These are phyloP conservation scores for Physaria fendleri DNA, from an alignment of 345 rosid genomes.

Conservation along the genomic window DNA sequence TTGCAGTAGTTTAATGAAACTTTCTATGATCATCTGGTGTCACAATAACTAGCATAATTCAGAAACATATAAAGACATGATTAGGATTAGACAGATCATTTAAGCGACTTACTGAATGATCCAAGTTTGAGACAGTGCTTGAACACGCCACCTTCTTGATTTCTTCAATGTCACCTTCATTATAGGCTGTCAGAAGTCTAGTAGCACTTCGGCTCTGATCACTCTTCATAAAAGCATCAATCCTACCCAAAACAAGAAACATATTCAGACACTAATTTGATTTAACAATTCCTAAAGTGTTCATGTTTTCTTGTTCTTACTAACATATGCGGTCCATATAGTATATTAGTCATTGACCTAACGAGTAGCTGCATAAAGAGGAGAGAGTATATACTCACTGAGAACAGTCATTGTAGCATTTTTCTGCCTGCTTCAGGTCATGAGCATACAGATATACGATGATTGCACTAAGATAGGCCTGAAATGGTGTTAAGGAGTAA, in stretches of 20 bases:
- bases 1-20: not conserved
- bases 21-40: not conserved
- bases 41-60: conserved; percentile 1
- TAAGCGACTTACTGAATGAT: conserved; percentile 47
- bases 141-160: conserved; percentile 72
- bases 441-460: conserved; percentile 79
- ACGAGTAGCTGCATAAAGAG: not conserved
- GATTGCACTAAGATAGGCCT: conserved; percentile 97
- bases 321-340: not conserved
- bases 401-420: conserved; percentile 91
- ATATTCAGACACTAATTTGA: not conserved
- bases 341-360: not conserved
- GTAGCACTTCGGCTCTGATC: conserved; percentile 78
- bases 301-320: conserved; percentile 5
- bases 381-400: conserved; percentile 62
- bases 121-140: conserved; percentile 71
- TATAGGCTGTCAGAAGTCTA: conserved; percentile 77
- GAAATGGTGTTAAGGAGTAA: too few relatives aligned
- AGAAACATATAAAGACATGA: not conserved
- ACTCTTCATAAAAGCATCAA: conserved; percentile 76
- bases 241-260: conserved; percentile 37
- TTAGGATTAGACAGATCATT: not conserved
- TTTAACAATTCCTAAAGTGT: not conserved
- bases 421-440: conserved; percentile 84
- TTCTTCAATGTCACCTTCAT: conserved; percentile 87